phyloP scores from a whole-genome alignment of 148 eudicot genomes.

The Spergularia marina region DNA sequence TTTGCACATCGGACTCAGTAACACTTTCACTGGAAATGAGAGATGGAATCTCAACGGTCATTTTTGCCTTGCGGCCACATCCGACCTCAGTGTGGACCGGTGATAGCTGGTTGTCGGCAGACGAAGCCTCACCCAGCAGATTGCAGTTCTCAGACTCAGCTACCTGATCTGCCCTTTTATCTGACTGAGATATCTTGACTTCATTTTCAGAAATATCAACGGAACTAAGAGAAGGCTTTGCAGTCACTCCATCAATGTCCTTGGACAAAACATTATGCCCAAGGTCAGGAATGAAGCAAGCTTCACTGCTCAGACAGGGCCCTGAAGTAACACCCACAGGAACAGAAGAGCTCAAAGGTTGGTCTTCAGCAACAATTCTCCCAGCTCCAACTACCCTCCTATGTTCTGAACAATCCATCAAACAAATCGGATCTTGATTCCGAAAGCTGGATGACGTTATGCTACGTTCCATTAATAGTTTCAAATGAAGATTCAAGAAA shows the following conservation, averaged over 20 bases:
- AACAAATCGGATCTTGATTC: conserved; percentile 35
- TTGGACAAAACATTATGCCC: conserved; percentile 22
- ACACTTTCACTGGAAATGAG: conserved; percentile 37
- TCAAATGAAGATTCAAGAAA: conserved; percentile 69
- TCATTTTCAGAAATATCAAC: conserved; percentile 24
- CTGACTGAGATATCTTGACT: conserved; percentile 16
- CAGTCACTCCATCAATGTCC: conserved; percentile 23
- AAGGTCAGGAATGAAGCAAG: conserved; percentile 16
- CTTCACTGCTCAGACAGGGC: conserved; percentile 21
- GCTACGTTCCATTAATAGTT: conserved; percentile 67
- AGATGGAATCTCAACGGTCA: conserved; percentile 54
- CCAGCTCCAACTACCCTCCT: conserved; percentile 14
- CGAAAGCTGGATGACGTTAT: conserved; percentile 43
- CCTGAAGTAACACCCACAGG: conserved; percentile 23
- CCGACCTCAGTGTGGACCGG: conserved; percentile 24
- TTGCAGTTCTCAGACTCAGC: conserved; percentile 16
- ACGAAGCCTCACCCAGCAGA: conserved; percentile 22
- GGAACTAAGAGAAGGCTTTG: conserved; percentile 26
- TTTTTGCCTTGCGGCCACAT: conserved; percentile 32
- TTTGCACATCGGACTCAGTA: conserved; percentile 24
- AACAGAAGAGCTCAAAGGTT: conserved; percentile 25
- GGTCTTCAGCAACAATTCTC: conserved; percentile 25
- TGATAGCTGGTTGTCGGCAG: conserved; percentile 23
- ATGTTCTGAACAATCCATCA: conserved; percentile 32
- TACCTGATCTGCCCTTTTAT: conserved; percentile 22